Evolutionary conservation across 345 rosid genomes (phyloP).

Genomic region (Eucalyptus polybractea): DNA sequence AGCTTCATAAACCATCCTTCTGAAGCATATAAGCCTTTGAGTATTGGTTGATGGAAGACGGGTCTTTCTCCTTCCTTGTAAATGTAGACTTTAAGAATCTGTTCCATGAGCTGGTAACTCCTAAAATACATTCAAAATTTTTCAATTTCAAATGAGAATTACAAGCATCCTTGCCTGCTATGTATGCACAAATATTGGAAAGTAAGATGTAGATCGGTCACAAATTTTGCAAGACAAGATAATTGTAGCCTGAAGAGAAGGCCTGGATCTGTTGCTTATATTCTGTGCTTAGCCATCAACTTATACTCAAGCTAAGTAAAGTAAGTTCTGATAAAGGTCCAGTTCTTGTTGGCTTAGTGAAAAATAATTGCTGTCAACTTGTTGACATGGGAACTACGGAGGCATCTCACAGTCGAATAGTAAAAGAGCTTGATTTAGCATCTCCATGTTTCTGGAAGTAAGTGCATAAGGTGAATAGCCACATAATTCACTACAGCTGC

Average conservation of each 20-base stretch:
- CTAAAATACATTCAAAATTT: conserved; percentile 14
- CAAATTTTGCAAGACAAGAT: neutral
- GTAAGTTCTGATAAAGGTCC: neutral
- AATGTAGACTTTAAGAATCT: conserved; percentile 55
- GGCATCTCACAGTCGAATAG: neutral
- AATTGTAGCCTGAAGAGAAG: neutral
- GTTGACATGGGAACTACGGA: neutral
- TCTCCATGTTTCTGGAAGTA: neutral
- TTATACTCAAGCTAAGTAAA: neutral
- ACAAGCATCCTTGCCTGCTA: neutral
- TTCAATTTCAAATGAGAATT: neutral
- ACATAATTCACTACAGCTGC: neutral
- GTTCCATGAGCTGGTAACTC: conserved; percentile 97
- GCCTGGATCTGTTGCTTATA: neutral
- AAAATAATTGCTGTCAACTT: neutral
- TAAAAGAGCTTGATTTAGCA: neutral
- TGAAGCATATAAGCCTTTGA: conserved; percentile 93
- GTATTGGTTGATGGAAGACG: conserved; percentile 74
- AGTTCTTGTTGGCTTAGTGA: neutral
- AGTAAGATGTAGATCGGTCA: neutral
- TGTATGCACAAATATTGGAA: neutral
- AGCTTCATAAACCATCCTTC: conserved; percentile 99
- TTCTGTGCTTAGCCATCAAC: neutral
- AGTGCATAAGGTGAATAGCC: neutral
- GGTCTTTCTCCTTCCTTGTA: conserved; percentile 87